phyloP scores from a whole-genome alignment of 2,329 filamentous ascomycete species.

The Microsporum canis region DNA sequence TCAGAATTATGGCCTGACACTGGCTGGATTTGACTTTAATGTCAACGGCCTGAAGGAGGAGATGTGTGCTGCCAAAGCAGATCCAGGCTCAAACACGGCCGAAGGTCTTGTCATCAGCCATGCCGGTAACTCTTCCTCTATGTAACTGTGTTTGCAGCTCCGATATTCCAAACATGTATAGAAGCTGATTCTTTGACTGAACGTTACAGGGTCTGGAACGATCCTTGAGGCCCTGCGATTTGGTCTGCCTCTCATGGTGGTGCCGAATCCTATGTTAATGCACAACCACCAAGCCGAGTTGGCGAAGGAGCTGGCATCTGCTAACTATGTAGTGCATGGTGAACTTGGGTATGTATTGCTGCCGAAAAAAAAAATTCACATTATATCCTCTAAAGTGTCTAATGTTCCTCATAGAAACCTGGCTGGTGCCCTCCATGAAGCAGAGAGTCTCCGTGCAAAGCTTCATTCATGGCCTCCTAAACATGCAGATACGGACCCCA shows the following conservation, averaged over 20 bases:
- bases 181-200: background rate
- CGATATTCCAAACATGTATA: background rate
- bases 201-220: conserved; percentile 63
- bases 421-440: conserved; percentile 35
- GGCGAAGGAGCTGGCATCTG: conserved; percentile 59
- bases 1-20: conserved; percentile 33
- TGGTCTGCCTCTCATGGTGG: conserved; percentile 68
- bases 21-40: conserved; percentile 58
- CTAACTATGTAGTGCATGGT: conserved; percentile 67
- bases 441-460: conserved; percentile 31
- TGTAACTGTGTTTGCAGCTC: no score
- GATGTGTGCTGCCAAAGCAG: conserved; percentile 45
- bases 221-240: conserved; percentile 72
- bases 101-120: conserved; percentile 77
- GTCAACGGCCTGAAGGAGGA: conserved; percentile 46
- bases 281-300: conserved; percentile 89
- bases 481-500: conserved; percentile 33
- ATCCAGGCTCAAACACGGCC: conserved; percentile 25
- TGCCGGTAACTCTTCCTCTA: conserved; percentile 53
- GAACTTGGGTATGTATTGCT: conserved; percentile 47
- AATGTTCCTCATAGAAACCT: conserved; percentile 20
- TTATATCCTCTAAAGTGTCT: background rate
- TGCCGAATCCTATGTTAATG: conserved; percentile 70
- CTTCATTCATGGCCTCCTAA: conserved; percentile 40
- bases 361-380: background rate